Evolutionary conservation across 345 rosid species (phyloP), one percentile per base, ranked within the genome.

Genomic region (Mangifera indica): DNA sequence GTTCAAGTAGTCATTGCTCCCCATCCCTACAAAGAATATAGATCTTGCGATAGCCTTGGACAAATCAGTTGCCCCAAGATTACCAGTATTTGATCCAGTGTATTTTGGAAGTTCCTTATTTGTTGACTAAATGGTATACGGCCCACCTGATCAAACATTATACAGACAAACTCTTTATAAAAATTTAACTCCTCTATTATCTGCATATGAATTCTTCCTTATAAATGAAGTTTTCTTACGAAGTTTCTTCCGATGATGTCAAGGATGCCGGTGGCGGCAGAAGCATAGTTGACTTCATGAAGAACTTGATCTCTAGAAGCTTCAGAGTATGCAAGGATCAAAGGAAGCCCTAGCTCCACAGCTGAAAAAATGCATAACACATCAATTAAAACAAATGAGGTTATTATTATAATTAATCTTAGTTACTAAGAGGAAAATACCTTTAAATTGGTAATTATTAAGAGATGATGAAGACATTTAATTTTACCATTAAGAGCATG

Each of bases 201-300:
- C 7, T 37, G 42, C 8, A 6, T n/a, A n/a, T 37, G 42, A 37
- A 37, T 37, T 5, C 8, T 37, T 37, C 32, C 32, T 29, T 15
- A 49, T 15, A 15, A 14, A 13, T 49, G 20, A 49, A 14, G 0
- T 10, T 25, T 65, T 71, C 89, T 87, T 84, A 95, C 99, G 32
- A 95, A 95, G 77, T 92, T 95, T 81, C 93, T 78, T 76, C 98
- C 99, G 4, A 96, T 95, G 79, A 76, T 76, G 46, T 90, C 97
- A 21, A 95, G 98, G 54, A 95, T 92, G 34, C 99, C 99, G 0
- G 99, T 92, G 7, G 99, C 99, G 0, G 99, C 98, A 11, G 99
- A 95, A 59, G 99, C 99, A 51, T 92, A 95, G 84, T 95, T 95
- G 77, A 91, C 85, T 0, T 97, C 99, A 55, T 84, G 90, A 69